A percentile compares a stretch with the other conserved stretches of the same genome.
These are phyloP conservation scores for Penicillium oxalicum DNA, from an alignment of 2,329 filamentous ascomycete genomes.

Conservation along the genomic window DNA sequence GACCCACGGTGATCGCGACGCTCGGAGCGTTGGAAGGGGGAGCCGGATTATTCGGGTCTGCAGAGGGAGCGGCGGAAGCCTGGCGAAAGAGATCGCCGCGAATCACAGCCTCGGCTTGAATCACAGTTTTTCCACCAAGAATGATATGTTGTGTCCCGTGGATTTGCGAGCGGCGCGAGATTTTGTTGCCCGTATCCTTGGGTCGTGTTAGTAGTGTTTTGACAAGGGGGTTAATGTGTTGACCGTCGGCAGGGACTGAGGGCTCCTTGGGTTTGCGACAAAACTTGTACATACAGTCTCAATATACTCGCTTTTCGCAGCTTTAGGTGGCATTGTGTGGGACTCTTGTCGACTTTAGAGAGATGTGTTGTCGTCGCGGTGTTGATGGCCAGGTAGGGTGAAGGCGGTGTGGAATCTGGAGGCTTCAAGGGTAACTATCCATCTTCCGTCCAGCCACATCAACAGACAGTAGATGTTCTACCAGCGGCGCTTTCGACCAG, in stretches of 20 bases:
- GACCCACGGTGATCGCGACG: conserved; percentile 72
- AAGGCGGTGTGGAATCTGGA: conserved; percentile 7
- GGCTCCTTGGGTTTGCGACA: too few relatives aligned
- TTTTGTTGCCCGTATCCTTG: conserved; percentile 96
- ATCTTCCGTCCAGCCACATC: too few relatives aligned
- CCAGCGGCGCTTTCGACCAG: too few relatives aligned
- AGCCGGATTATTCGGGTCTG: conserved; percentile 29
- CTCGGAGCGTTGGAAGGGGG: conserved; percentile 28
- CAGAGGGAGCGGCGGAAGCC: conserved; percentile 24
- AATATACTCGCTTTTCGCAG: conserved; percentile 86
- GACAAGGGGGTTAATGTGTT: neutral
- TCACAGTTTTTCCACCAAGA: conserved; percentile 90
- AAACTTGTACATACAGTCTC: conserved; percentile 64
- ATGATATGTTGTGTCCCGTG: conserved; percentile 97
- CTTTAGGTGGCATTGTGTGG: conserved; percentile 63
- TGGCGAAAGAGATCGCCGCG: conserved; percentile 74
- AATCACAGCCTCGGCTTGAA: conserved; percentile 91
- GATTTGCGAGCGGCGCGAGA: conserved; percentile 83
- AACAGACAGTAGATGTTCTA: too few relatives aligned
- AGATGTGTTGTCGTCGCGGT: neutral
- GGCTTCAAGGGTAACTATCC: too few relatives aligned
- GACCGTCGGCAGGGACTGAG: too few relatives aligned
- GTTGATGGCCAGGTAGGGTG: conserved; percentile 3
- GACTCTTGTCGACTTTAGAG: neutral
- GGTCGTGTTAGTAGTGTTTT: conserved; percentile 4